Conservation (phyloP, 208 protist species). For the Acanthamoeba royreba region DNA sequence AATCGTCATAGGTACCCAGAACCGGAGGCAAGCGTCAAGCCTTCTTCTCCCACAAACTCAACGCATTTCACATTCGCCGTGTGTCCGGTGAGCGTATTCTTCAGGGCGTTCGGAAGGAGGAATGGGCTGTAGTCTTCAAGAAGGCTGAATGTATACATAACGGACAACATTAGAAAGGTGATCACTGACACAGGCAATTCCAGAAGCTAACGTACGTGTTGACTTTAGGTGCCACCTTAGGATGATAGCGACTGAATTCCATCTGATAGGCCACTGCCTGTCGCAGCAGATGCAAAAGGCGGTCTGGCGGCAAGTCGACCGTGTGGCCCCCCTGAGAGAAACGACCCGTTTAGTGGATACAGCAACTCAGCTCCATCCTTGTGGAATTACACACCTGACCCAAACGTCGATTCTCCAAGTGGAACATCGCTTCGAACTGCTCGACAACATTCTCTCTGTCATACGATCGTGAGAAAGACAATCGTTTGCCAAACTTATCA, state of each 20-base stretch:
- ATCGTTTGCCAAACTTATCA: neutral
- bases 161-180: neutral
- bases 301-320: neutral
- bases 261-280: conserved; percentile 81
- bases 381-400: neutral
- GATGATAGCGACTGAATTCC: conserved; percentile 77
- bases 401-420: conserved; percentile 45
- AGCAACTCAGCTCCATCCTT: neutral
- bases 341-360: neutral
- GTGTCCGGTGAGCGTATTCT: conserved; percentile 63
- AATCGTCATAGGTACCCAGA: conserved; percentile 12
- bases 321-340: neutral
- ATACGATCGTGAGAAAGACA: neutral
- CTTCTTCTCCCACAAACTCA: conserved; percentile 72
- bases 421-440: conserved; percentile 71
- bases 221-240: conserved; percentile 73
- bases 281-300: conserved; percentile 62
- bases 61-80: conserved; percentile 77
- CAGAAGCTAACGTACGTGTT: conserved; percentile 39
- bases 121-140: conserved; percentile 74
- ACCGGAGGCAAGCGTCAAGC: conserved; percentile 59
- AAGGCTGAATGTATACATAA: neutral
- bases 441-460: conserved; percentile 63
- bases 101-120: conserved; percentile 72
- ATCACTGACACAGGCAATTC: neutral